Conservation (phyloP, 2,329 filamentous ascomycete species). For the Pseudogymnoascus sp. region DNA sequence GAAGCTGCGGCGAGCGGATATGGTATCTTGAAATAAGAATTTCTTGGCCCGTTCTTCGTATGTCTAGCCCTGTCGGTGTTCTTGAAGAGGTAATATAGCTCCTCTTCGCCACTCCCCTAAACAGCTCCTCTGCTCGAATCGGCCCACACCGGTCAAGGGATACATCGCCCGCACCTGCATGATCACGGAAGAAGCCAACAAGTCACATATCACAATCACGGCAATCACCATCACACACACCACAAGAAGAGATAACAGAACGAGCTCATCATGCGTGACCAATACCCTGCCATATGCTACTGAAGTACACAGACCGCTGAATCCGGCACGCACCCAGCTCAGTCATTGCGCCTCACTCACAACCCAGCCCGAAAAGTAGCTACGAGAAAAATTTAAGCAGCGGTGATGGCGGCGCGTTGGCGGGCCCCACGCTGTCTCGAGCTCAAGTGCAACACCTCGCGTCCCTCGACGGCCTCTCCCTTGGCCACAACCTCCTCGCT, state of each 20-base stretch:
- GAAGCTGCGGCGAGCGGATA: no score
- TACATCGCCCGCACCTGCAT: not conserved
- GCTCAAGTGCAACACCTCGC: constrained; percentile 62
- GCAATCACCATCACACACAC: not conserved
- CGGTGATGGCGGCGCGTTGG: constrained; percentile 54
- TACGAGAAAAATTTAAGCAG: constrained; percentile 27
- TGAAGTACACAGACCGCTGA: constrained; percentile 23
- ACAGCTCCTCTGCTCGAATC: not conserved
- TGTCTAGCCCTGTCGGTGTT: no score
- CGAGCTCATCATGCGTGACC: constrained; percentile 3
- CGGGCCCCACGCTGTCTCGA: constrained; percentile 83
- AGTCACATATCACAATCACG: not conserved
- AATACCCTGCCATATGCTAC: constrained; percentile 23
- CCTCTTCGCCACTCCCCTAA: not conserved
- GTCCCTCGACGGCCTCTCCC: constrained; percentile 58
- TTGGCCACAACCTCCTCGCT: constrained; percentile 93
- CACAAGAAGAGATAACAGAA: not conserved
- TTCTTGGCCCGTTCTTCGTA: no score
- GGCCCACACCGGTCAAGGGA: not conserved
- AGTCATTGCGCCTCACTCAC: constrained; percentile 5
- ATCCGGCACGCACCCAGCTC: constrained; percentile 4
- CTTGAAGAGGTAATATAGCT: not conserved
- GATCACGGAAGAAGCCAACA: not conserved
- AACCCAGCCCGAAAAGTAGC: not conserved
- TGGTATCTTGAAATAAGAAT: no score